These are phyloP conservation scores for Erodium moschatum DNA, from an alignment of 441 rosid species.

Conservation along the genomic window DNA sequence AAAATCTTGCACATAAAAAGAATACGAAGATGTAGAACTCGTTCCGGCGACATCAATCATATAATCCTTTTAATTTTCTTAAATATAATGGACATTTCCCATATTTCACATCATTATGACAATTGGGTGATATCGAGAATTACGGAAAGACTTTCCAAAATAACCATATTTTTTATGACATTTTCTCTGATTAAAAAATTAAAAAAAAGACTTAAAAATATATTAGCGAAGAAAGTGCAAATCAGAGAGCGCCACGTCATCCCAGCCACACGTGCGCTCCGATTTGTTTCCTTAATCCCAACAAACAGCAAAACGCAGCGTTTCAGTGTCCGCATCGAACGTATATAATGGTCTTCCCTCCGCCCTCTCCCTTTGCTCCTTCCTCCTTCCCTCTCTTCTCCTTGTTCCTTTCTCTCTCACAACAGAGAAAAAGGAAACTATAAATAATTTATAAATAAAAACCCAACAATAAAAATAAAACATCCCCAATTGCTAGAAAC, in stretches of 20 bases:
- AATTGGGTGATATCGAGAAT: too few relatives aligned
- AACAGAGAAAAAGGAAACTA: background rate
- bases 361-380: background rate
- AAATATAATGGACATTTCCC: too few relatives aligned
- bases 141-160: too few relatives aligned
- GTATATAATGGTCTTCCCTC: background rate
- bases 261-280: background rate
- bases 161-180: too few relatives aligned
- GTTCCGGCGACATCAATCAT: too few relatives aligned
- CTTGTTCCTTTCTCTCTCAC: conserved; percentile 8
- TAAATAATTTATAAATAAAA: background rate
- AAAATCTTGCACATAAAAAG: too few relatives aligned
- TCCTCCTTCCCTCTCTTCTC: background rate
- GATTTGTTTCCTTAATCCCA: background rate
- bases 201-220: too few relatives aligned
- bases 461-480: background rate
- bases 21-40: too few relatives aligned
- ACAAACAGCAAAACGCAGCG: background rate
- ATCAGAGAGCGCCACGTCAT: background rate
- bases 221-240: too few relatives aligned
- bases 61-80: too few relatives aligned
- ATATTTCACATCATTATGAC: too few relatives aligned
- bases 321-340: background rate
- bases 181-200: too few relatives aligned
- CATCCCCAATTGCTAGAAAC: background rate